These are phyloP conservation scores for Vigna mungo DNA, from an alignment of 306 rosid genomes.

Conservation along the genomic window DNA sequence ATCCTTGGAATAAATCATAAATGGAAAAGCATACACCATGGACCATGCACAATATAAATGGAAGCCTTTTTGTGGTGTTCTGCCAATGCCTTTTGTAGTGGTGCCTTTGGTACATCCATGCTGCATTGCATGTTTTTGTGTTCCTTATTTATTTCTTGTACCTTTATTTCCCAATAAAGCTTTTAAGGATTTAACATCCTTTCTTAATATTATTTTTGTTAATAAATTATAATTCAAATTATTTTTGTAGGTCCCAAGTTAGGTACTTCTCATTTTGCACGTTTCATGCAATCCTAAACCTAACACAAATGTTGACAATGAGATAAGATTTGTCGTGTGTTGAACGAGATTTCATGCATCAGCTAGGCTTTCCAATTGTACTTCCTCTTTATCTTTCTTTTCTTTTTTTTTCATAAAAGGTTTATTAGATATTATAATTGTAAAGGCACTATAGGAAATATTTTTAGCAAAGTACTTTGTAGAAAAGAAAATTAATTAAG, in stretches of 20 bases:
- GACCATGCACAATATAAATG: no score
- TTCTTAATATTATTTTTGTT: no score
- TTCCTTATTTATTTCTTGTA: not conserved
- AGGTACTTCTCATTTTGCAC: not conserved
- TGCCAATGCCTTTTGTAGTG: not conserved
- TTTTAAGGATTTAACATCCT: not conserved
- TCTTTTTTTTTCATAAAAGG: no score
- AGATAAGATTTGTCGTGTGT: not conserved
- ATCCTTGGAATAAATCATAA: not conserved
- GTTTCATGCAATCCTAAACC: slow-evolving; percentile 15
- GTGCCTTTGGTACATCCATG: no score
- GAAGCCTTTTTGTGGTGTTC: not conserved
- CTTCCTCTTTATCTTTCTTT: no score
- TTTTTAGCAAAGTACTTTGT: no score
- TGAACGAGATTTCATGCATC: not conserved
- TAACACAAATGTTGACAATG: not conserved
- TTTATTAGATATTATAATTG: no score
- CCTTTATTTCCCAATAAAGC: no score
- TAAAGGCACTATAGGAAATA: no score
- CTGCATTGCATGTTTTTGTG: not conserved
- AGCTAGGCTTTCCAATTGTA: not conserved
- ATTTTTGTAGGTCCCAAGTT: not conserved
- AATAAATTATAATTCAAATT: no score
- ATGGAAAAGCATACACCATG: no score
- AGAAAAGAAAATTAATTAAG: no score